A percentile compares a stretch with the other conserved stretches of the same genome.
phyloP scores from a whole-genome alignment of 768 basidiomycete species.

The Boletellus sp. region DNA sequence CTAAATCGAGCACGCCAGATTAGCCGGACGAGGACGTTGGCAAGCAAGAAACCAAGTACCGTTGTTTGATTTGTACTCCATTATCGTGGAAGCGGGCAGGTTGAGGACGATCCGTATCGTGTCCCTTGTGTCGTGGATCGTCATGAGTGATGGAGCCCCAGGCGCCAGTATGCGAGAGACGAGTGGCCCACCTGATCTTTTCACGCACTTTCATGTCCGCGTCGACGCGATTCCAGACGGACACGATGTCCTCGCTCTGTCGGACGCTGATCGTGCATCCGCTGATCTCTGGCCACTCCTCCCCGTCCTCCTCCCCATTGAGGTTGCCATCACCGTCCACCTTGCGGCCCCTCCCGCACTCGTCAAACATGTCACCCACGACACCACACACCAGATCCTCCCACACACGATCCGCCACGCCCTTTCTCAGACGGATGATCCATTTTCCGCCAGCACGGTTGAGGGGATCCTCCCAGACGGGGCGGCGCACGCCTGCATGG shows the following conservation, averaged over 20 bases:
- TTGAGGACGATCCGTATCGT: constrained; percentile 73
- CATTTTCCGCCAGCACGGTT: constrained; percentile 90
- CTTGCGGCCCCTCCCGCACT: constrained; percentile 40
- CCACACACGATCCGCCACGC: constrained; percentile 87
- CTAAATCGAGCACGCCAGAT: constrained; percentile 34
- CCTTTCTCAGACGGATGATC: constrained; percentile 91
- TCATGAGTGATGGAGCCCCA: constrained; percentile 1
- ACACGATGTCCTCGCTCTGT: constrained; percentile 91
- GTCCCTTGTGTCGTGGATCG: constrained; percentile 48
- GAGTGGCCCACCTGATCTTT: constrained; percentile 70
- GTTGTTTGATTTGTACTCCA: constrained; percentile 96
- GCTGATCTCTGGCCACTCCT: constrained; percentile 79
- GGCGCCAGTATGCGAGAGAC: constrained; percentile 12
- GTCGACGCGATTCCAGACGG: constrained; percentile 87
- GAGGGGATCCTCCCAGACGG: constrained; percentile 94
- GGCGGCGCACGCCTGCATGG: constrained; percentile 77
- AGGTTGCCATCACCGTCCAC: constrained; percentile 32
- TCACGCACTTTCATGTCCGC: constrained; percentile 72
- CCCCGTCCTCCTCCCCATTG: constrained; percentile 34
- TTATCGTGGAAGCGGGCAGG: constrained; percentile 71
- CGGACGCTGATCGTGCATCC: constrained; percentile 94
- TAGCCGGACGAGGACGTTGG: background rate
- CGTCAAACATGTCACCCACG: constrained; percentile 87
- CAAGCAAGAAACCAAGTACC: constrained; percentile 38
- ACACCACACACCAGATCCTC: constrained; percentile 84